These are phyloP conservation scores for Nemania bipapillata DNA, from an alignment of 2,329 filamentous ascomycete species.

Conservation along the genomic window DNA sequence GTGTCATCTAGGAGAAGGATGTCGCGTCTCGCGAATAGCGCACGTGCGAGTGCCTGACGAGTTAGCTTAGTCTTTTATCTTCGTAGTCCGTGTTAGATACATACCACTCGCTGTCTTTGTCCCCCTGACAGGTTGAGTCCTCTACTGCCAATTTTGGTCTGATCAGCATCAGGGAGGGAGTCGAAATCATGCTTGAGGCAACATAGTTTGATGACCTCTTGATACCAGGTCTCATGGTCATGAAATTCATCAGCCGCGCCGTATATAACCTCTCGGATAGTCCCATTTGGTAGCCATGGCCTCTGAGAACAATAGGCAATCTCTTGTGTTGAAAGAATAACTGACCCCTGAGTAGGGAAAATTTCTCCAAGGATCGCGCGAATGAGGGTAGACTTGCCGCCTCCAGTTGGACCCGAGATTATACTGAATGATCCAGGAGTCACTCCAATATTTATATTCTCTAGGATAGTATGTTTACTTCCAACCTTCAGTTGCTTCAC, in stretches of 20 bases:
- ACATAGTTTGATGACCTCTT: slow-evolving; percentile 45
- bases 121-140: slow-evolving; percentile 49
- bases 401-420: slow-evolving; percentile 45
- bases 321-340: slow-evolving; percentile 44
- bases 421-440: slow-evolving; percentile 43
- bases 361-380: slow-evolving; percentile 43
- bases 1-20: slow-evolving; percentile 53
- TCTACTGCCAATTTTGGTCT: slow-evolving; percentile 36
- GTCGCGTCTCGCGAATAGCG: slow-evolving; percentile 49
- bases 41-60: slow-evolving; percentile 53
- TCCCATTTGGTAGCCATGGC: slow-evolving; percentile 54
- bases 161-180: slow-evolving; percentile 39
- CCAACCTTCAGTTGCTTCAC: slow-evolving; percentile 8
- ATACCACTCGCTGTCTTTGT: slow-evolving; percentile 48
- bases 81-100: slow-evolving; percentile 19
- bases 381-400: slow-evolving; percentile 47
- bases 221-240: slow-evolving; percentile 47
- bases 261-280: slow-evolving; percentile 50
- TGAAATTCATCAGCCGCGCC: slow-evolving; percentile 31
- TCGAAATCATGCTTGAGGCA: slow-evolving; percentile 45
- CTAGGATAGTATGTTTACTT: not conserved
- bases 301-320: slow-evolving; percentile 54
- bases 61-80: slow-evolving; percentile 15
- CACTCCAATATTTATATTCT: slow-evolving; percentile 44
- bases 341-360: slow-evolving; percentile 38